phyloP scores from a whole-genome alignment of 257 asterid genomes.

The Jaltomata sinuosa region DNA sequence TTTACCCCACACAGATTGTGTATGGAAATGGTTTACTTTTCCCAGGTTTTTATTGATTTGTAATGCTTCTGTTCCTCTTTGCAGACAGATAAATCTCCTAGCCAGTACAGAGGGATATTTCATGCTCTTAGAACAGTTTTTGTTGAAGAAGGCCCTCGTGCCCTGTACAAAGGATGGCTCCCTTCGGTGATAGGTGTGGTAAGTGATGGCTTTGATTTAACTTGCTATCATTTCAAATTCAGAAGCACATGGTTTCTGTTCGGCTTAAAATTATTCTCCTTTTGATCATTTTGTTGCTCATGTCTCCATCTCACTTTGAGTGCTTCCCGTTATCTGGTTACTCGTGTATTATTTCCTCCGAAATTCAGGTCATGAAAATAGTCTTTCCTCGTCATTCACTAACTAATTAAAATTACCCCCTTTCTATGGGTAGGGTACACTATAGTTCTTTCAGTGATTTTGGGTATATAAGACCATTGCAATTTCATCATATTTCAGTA shows the following conservation, averaged over 20 bases:
- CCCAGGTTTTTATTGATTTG: background rate
- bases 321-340: background rate
- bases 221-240: background rate
- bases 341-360: background rate
- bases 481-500: background rate
- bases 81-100: constrained; percentile 88
- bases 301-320: background rate
- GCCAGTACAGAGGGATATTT: constrained; percentile 84
- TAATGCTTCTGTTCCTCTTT: constrained; percentile 11
- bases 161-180: constrained; percentile 97
- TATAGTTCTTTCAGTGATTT: background rate
- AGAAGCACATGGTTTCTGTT: background rate
- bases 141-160: constrained; percentile 95
- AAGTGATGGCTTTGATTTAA: constrained; percentile 25
- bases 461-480: background rate
- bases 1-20: background rate
- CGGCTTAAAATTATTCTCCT: background rate
- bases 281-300: background rate
- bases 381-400: background rate
- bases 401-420: background rate
- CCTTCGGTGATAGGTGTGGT: constrained; percentile 99
- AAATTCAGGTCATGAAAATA: background rate
- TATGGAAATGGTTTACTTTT: background rate
- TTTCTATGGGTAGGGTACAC: background rate
- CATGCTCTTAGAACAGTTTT: constrained; percentile 94